Conservation (phyloP, 2,329 filamentous ascomycete species). For the Diaporthe capsici region DNA sequence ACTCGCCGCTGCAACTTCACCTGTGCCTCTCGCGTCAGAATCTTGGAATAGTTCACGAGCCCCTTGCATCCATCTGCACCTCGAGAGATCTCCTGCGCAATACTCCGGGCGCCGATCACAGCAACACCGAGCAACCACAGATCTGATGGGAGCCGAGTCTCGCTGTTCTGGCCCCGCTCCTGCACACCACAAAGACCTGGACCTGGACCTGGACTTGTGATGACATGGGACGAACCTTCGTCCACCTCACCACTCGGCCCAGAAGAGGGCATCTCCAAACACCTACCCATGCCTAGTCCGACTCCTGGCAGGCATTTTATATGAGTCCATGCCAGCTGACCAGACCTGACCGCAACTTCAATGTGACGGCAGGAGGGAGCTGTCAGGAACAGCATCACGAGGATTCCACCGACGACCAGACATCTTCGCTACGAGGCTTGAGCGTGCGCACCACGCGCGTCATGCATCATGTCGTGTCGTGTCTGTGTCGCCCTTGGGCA, state of each 20-base stretch:
- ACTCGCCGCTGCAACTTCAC: slow-evolving; percentile 1
- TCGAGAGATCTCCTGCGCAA: neutral
- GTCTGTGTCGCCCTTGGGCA: neutral
- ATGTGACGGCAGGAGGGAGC: slow-evolving; percentile 1
- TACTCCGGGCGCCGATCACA: slow-evolving; percentile 23
- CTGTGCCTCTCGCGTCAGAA: neutral
- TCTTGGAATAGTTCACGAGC: neutral
- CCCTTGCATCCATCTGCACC: slow-evolving; percentile 28
- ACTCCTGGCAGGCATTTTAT: slow-evolving; percentile 24
- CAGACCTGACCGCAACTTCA: slow-evolving; percentile 27
- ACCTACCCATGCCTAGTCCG: neutral
- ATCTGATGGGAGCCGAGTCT: neutral
- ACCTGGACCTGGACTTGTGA: neutral
- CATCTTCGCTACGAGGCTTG: neutral
- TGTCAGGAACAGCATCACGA: slow-evolving; percentile 8
- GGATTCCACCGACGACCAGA: neutral
- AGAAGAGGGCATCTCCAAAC: neutral
- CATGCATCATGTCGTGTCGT: slow-evolving; percentile 25
- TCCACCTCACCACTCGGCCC: neutral
- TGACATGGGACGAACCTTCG: slow-evolving; percentile 1
- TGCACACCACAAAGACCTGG: neutral
- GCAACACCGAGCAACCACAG: neutral
- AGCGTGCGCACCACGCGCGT: slow-evolving; percentile 20
- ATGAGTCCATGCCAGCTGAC: slow-evolving; percentile 6
- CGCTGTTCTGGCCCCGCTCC: neutral